Evolutionary conservation across 768 basidiomycete genomes (phyloP).

Genomic region (Lyophyllum shimeji): DNA sequence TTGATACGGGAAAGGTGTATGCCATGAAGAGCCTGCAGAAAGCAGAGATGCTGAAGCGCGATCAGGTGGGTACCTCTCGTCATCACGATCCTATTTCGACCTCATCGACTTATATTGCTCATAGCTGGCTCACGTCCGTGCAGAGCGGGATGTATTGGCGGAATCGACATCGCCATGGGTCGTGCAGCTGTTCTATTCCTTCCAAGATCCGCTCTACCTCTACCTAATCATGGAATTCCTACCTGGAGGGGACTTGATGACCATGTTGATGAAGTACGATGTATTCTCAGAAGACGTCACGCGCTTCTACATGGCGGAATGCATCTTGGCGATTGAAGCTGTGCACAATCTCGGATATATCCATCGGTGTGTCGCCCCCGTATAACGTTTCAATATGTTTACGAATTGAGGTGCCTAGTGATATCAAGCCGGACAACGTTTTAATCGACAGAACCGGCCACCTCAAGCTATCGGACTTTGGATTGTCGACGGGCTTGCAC

Average conservation of each 20-base stretch:
- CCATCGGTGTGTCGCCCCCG: slow-evolving; percentile 69
- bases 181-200: slow-evolving; percentile 96
- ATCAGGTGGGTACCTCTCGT: slow-evolving; percentile 65
- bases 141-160: slow-evolving; percentile 93
- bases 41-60: slow-evolving; percentile 98
- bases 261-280: slow-evolving; percentile 99
- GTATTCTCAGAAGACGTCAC: slow-evolving; percentile 98
- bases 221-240: slow-evolving; percentile 93
- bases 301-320: slow-evolving; percentile 99
- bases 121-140: slow-evolving; percentile 95
- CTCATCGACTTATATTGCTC: slow-evolving; percentile 1
- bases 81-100: background rate
- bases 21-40: slow-evolving; percentile 99
- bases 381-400: background rate
- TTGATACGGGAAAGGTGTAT: slow-evolving; percentile 96
- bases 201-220: slow-evolving; percentile 93
- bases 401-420: slow-evolving; percentile 45
- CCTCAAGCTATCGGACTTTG: slow-evolving; percentile 97
- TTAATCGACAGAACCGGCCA: slow-evolving; percentile 97
- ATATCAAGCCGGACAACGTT: slow-evolving; percentile 99
- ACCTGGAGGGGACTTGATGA: slow-evolving; percentile 97
- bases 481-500: slow-evolving; percentile 96
- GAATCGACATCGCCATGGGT: slow-evolving; percentile 98
- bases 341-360: slow-evolving; percentile 99
- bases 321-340: slow-evolving; percentile 95